A percentile compares a stretch with the other conserved stretches of the same genome.
Evolutionary conservation across 192 early-diverging fungal species (phyloP).

Genomic region (Mortierella hygrophila): DNA sequence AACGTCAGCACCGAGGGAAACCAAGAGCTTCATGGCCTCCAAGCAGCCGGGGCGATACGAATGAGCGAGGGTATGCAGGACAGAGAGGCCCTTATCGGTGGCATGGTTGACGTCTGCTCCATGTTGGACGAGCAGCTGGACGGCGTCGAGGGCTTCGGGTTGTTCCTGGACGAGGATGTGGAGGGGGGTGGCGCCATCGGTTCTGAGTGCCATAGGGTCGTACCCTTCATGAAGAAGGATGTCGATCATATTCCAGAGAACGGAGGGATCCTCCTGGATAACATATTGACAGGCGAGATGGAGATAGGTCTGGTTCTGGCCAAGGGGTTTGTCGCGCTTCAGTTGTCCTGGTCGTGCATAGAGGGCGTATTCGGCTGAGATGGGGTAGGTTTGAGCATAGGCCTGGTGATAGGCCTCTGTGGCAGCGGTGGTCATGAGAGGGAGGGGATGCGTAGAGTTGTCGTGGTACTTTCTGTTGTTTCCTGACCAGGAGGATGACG

Average conservation of each 20-base stretch:
- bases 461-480: conserved; percentile 11
- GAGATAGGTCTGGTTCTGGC: conserved; percentile 52
- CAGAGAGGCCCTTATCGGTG: conserved; percentile 46
- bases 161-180: conserved; percentile 55
- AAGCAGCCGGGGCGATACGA: conserved; percentile 68
- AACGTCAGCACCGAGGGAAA: conserved; percentile 71
- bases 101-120: conserved; percentile 68
- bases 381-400: neutral
- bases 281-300: conserved; percentile 45
- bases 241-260: conserved; percentile 55
- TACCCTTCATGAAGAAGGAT: conserved; percentile 51
- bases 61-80: conserved; percentile 52
- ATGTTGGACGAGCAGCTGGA: conserved; percentile 60
- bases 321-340: conserved; percentile 38
- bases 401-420: conserved; percentile 18
- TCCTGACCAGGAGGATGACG: neutral
- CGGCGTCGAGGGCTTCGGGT: conserved; percentile 47
- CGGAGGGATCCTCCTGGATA: conserved; percentile 37
- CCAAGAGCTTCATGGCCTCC: conserved; percentile 65
- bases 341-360: conserved; percentile 53
- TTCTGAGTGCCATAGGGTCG: conserved; percentile 42
- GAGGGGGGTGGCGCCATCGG: conserved; percentile 42
- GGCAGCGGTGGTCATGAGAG: conserved; percentile 25
- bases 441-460: conserved; percentile 33
- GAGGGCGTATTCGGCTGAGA: conserved; percentile 47